Evolutionary conservation across 2,329 filamentous ascomycete species (phyloP).

Genomic region (Clarireedia hainanense): DNA sequence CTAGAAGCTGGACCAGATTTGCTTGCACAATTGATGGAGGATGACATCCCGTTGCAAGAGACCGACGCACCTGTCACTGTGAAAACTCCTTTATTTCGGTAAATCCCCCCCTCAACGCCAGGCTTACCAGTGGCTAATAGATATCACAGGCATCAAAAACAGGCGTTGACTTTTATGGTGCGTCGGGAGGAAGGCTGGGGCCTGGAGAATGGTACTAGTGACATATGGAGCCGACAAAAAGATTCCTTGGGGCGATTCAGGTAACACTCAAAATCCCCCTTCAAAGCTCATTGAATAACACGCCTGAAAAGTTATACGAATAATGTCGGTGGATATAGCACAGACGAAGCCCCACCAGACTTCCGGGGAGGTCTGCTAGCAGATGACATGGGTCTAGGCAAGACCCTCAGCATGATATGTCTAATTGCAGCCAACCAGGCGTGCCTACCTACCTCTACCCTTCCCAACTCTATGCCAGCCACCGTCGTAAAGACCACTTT

Average conservation of each 20-base stretch:
- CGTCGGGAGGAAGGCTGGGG: conserved; percentile 13
- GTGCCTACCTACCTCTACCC: background rate
- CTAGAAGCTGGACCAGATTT: conserved; percentile 8
- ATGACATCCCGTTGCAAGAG: conserved; percentile 6
- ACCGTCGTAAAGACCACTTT: conserved; percentile 10
- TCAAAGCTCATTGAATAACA: background rate
- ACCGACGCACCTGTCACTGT: conserved; percentile 10
- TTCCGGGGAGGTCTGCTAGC: conserved; percentile 65
- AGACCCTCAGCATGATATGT: conserved; percentile 53
- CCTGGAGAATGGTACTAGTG: background rate
- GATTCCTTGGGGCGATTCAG: background rate
- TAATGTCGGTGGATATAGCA: conserved; percentile 5
- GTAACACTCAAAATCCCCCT: background rate
- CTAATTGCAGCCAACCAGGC: conserved; percentile 12
- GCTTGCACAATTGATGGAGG: conserved; percentile 11
- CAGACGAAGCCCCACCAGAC: conserved; percentile 6
- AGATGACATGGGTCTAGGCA: conserved; percentile 97
- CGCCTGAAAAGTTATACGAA: conserved; percentile 13
- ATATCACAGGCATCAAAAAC: conserved; percentile 16
- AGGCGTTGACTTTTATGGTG: conserved; percentile 19
- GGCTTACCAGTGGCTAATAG: background rate
- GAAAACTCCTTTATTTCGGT: conserved; percentile 10
- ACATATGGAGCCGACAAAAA: conserved; percentile 12
- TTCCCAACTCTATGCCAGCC: background rate
- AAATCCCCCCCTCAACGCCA: background rate